Evolutionary conservation across 2,329 filamentous ascomycete genomes (phyloP).

Genomic region (Xylariaceae sp.): DNA sequence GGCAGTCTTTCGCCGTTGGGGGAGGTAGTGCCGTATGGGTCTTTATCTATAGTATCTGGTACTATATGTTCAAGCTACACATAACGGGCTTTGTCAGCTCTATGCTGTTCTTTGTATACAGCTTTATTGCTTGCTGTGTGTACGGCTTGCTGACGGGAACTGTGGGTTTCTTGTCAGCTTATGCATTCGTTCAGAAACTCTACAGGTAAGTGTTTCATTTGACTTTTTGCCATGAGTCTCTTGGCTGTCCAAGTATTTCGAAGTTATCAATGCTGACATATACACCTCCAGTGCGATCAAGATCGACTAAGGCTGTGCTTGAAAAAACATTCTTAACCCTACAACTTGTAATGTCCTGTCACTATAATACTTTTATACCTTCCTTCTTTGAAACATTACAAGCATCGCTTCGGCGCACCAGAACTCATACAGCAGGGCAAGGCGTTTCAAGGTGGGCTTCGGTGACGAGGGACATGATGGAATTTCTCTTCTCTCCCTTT

Average conservation of each 20-base stretch:
- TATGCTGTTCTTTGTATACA: slow-evolving; percentile 82
- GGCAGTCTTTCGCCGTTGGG: slow-evolving; percentile 80
- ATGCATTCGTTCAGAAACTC: slow-evolving; percentile 78
- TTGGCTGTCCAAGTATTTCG: background rate
- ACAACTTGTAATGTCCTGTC: slow-evolving; percentile 19
- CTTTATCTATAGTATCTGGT: slow-evolving; percentile 79
- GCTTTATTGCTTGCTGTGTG: slow-evolving; percentile 73
- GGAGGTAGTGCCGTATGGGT: slow-evolving; percentile 76
- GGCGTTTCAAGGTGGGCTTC: no score
- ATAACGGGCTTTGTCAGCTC: slow-evolving; percentile 76
- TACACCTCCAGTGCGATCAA: slow-evolving; percentile 45
- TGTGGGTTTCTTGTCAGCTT: slow-evolving; percentile 78
- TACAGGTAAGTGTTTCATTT: slow-evolving; percentile 58
- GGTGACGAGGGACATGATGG: no score
- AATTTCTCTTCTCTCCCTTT: no score
- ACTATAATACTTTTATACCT: slow-evolving; percentile 10
- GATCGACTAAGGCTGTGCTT: slow-evolving; percentile 36
- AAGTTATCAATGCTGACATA: slow-evolving; percentile 12
- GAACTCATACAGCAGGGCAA: slow-evolving; percentile 1
- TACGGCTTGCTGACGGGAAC: slow-evolving; percentile 81
- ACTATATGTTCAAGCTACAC: slow-evolving; percentile 75
- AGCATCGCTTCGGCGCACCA: slow-evolving; percentile 15
- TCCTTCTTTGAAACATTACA: slow-evolving; percentile 1
- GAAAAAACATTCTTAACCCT: slow-evolving; percentile 7
- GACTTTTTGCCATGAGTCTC: background rate